These are phyloP conservation scores for Fusarium kyushuense DNA, from an alignment of 2,329 filamentous ascomycete genomes.

Conservation along the genomic window DNA sequence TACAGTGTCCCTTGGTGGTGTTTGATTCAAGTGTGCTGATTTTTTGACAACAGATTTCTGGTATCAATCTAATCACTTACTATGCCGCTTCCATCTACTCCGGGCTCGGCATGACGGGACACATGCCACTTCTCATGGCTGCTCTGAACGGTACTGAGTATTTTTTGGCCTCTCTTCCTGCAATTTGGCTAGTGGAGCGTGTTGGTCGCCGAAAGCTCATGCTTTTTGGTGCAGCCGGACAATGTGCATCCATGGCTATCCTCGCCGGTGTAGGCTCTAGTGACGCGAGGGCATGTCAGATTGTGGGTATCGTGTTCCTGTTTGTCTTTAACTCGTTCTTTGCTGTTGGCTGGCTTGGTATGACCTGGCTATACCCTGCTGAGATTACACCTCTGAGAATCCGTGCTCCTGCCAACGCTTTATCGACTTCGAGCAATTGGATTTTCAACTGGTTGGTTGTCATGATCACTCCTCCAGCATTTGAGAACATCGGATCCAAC, in stretches of 20 bases:
- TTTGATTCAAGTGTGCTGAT: conserved; percentile 4
- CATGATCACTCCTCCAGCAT: conserved; percentile 71
- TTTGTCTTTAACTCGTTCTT: conserved; percentile 72
- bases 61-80: conserved; percentile 72
- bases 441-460: conserved; percentile 74
- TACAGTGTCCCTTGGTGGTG: accelerated
- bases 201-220: conserved; percentile 78
- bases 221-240: conserved; percentile 74
- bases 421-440: conserved; percentile 68
- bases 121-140: conserved; percentile 69
- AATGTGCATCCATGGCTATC: conserved; percentile 74
- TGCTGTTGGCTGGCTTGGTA: conserved; percentile 69
- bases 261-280: conserved; percentile 67
- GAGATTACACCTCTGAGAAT: conserved; percentile 77
- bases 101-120: conserved; percentile 64
- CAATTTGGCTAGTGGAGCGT: conserved; percentile 72
- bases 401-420: conserved; percentile 70
- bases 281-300: conserved; percentile 62
- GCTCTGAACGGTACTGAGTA: conserved; percentile 60
- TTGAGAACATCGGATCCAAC: conserved; percentile 67
- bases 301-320: conserved; percentile 74
- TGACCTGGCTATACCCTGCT: conserved; percentile 73
- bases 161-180: conserved; percentile 72
- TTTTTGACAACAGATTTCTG: conserved; percentile 57
- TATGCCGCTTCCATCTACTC: conserved; percentile 71